Conservation (phyloP, 805 yeast species). For the Saccharomyces mikatae region DNA sequence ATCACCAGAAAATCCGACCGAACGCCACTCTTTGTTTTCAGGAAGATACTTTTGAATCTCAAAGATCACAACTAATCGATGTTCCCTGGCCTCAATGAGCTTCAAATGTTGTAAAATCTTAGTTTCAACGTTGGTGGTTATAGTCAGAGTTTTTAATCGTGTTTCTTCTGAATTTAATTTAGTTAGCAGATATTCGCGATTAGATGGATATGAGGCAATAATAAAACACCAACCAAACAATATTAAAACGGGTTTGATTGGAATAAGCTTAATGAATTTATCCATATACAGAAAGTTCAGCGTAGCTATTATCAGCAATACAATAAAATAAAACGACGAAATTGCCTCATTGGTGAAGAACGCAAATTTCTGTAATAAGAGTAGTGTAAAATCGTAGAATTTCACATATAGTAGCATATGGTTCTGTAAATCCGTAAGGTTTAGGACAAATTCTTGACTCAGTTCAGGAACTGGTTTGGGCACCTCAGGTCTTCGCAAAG, state of each 20-base stretch:
- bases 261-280: conserved; percentile 23
- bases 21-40: conserved; percentile 50
- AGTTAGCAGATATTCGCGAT: conserved; percentile 40
- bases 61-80: conserved; percentile 51
- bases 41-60: conserved; percentile 54
- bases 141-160: conserved; percentile 40
- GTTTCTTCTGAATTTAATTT: conserved; percentile 57
- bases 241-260: conserved; percentile 34
- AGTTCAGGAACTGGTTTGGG: conserved; percentile 74
- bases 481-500: conserved; percentile 38
- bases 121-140: conserved; percentile 43
- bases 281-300: conserved; percentile 29
- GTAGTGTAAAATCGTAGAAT: conserved; percentile 49
- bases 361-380: conserved; percentile 46
- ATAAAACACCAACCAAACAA: conserved; percentile 42
- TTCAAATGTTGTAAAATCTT: conserved; percentile 34
- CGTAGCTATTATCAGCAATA: conserved; percentile 27
- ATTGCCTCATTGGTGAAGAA: conserved; percentile 56
- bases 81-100: conserved; percentile 35
- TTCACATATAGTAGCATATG: conserved; percentile 60
- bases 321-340: conserved; percentile 45
- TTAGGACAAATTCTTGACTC: conserved; percentile 67
- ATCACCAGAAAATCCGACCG: conserved; percentile 50
- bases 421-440: conserved; percentile 78
- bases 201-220: conserved; percentile 45